Evolutionary conservation across 2,329 filamentous ascomycete genomes (phyloP).

Genomic region (Drechslerella dactyloides): DNA sequence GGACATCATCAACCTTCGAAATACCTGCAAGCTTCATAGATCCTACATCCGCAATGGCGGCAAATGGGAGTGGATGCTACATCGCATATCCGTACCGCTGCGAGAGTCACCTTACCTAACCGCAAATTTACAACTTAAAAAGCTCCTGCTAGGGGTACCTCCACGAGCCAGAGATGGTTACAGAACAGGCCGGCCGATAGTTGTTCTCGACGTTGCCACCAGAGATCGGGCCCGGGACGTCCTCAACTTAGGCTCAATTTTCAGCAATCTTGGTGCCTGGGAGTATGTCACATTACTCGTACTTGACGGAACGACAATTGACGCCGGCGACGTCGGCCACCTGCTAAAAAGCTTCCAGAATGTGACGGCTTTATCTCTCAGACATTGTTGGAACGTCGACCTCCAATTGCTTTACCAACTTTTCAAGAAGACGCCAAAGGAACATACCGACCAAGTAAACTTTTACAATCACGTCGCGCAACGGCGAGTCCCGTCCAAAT

Average conservation of each 20-base stretch:
- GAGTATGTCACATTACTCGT: slow-evolving; percentile 30
- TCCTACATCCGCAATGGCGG: slow-evolving; percentile 27
- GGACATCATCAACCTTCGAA: slow-evolving; percentile 42
- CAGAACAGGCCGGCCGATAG: slow-evolving; percentile 29
- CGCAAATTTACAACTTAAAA: slow-evolving; percentile 15
- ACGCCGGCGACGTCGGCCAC: slow-evolving; percentile 42
- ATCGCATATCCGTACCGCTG: slow-evolving; percentile 18
- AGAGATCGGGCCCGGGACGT: slow-evolving; percentile 42
- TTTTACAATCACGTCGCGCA: slow-evolving; percentile 34
- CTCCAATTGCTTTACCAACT: slow-evolving; percentile 44
- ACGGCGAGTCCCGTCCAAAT: slow-evolving; percentile 14
- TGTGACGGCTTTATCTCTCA: slow-evolving; percentile 28
- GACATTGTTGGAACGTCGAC: slow-evolving; percentile 46
- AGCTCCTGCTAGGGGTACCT: slow-evolving; percentile 21
- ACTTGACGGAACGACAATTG: slow-evolving; percentile 38
- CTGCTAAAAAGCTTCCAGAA: slow-evolving; percentile 38
- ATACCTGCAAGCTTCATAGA: slow-evolving; percentile 25
- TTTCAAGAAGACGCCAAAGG: slow-evolving; percentile 43
- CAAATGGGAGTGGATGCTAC: slow-evolving; percentile 45
- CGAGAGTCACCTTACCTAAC: slow-evolving; percentile 29
- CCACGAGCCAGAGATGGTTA: slow-evolving; percentile 27
- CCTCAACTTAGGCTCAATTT: slow-evolving; percentile 19
- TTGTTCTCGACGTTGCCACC: slow-evolving; percentile 36
- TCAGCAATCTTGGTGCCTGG: slow-evolving; percentile 19
- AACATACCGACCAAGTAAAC: slow-evolving; percentile 40